Percentiles rank a stretch among this genome's conserved stretches.
Conservation (phyloP, 371 early-diverging fungal genomes). For the Batkoa obscura region DNA sequence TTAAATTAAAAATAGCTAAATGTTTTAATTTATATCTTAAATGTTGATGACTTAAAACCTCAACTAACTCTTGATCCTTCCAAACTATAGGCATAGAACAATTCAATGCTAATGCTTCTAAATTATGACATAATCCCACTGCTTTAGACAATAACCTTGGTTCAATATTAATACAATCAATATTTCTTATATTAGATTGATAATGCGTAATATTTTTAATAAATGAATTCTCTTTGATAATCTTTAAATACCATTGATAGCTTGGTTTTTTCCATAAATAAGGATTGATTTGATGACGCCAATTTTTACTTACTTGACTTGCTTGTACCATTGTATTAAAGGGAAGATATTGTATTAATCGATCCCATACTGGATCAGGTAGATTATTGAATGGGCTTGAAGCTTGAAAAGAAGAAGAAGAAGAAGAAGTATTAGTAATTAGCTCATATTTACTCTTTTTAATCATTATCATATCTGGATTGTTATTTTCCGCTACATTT, state of each 20-base stretch:
- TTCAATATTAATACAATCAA: not conserved
- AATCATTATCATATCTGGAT: too few species aligned
- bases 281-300: not conserved
- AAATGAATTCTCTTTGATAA: not conserved
- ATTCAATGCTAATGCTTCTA: not conserved
- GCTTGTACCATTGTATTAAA: not conserved
- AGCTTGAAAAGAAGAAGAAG: too few species aligned
- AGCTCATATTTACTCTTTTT: too few species aligned
- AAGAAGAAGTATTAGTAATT: too few species aligned
- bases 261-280: not conserved
- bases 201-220: not conserved
- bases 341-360: not conserved
- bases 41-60: not conserved
- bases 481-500: too few species aligned
- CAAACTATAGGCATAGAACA: not conserved
- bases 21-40: not conserved
- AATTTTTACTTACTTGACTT: not conserved
- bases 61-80: not conserved
- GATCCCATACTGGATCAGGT: conserved; percentile 1
- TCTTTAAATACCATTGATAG: not conserved
- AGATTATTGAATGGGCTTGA: not conserved
- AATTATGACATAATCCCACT: not conserved
- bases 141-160: not conserved
- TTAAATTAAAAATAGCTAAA: not conserved
- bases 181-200: not conserved